A percentile compares a stretch with the other conserved stretches of the same genome.
These are phyloP conservation scores for Hysterium pulicare DNA, from an alignment of 2,329 filamentous ascomycete species.

Conservation along the genomic window DNA sequence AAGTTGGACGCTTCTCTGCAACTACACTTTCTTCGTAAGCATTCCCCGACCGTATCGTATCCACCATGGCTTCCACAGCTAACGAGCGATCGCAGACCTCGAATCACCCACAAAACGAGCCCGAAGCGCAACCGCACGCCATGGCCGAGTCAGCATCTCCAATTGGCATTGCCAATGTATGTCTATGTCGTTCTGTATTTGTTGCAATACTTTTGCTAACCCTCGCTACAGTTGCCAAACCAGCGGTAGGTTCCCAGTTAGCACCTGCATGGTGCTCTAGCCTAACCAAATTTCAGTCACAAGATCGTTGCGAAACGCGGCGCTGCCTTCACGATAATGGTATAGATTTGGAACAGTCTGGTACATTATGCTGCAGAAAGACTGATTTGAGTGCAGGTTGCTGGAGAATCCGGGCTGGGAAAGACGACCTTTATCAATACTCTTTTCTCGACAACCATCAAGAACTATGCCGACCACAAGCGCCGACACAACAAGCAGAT, in stretches of 20 bases:
- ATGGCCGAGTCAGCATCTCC: conserved; percentile 65
- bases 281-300: conserved; percentile 51
- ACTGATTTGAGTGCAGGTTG: conserved; percentile 62
- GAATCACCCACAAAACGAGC: conserved; percentile 15
- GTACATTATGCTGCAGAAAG: neutral
- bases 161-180: conserved; percentile 72
- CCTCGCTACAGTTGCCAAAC: conserved; percentile 57
- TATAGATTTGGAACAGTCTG: conserved; percentile 43
- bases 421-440: conserved; percentile 99
- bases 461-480: conserved; percentile 99
- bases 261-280: conserved; percentile 12
- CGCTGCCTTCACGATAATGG: conserved; percentile 99
- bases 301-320: conserved; percentile 79
- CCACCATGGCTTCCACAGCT: conserved; percentile 5
- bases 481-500: conserved; percentile 98
- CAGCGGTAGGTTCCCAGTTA: conserved; percentile 53
- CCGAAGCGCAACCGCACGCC: conserved; percentile 20
- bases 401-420: conserved; percentile 95
- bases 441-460: conserved; percentile 99
- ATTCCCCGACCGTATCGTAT: too few species aligned
- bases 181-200: conserved; percentile 28
- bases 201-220: conserved; percentile 30
- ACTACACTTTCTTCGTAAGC: neutral
- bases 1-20: neutral
- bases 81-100: conserved; percentile 18